Percentiles rank a stretch among this genome's conserved stretches.
Conservation (phyloP, 1,284 basidiomycete genomes). For the Cryptococcus wingfieldii region DNA sequence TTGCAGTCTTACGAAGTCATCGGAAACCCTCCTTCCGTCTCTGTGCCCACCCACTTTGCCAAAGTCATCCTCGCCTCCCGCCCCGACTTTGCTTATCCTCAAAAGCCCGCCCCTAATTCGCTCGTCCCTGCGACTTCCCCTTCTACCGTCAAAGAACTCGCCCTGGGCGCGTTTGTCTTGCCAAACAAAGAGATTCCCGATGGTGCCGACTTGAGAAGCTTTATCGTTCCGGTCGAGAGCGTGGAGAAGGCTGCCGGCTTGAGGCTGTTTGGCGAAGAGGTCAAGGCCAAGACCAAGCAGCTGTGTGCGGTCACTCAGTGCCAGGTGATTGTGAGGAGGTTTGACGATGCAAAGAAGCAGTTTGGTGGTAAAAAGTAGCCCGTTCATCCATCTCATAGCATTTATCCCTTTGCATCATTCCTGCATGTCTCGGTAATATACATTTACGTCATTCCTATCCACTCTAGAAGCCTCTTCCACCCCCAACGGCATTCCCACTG, state of each 20-base stretch:
- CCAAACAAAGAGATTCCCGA: conserved; percentile 88
- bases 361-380: conserved; percentile 11
- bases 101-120: conserved; percentile 49
- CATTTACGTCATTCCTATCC: not conserved
- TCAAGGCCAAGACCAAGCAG: conserved; percentile 76
- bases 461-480: conserved; percentile 35
- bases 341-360: conserved; percentile 77
- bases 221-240: conserved; percentile 72
- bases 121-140: conserved; percentile 24
- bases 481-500: conserved; percentile 37
- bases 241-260: conserved; percentile 91
- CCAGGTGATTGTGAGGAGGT: conserved; percentile 74
- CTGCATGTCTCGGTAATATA: not conserved
- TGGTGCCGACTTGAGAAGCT: conserved; percentile 68
- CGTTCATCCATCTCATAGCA: not conserved
- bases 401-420: not conserved
- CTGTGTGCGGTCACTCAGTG: conserved; percentile 85
- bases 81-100: conserved; percentile 66
- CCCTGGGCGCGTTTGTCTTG: conserved; percentile 87
- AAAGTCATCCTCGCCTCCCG: conserved; percentile 84
- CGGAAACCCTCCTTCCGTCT: conserved; percentile 79
- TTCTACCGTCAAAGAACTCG: conserved; percentile 60
- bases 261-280: conserved; percentile 75
- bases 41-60: conserved; percentile 97
- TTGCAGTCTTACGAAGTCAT: conserved; percentile 84